Evolutionary conservation across 306 rosid species (phyloP), one percentile per base, ranked within the genome.

Genomic region (Boehmeria nivea): DNA sequence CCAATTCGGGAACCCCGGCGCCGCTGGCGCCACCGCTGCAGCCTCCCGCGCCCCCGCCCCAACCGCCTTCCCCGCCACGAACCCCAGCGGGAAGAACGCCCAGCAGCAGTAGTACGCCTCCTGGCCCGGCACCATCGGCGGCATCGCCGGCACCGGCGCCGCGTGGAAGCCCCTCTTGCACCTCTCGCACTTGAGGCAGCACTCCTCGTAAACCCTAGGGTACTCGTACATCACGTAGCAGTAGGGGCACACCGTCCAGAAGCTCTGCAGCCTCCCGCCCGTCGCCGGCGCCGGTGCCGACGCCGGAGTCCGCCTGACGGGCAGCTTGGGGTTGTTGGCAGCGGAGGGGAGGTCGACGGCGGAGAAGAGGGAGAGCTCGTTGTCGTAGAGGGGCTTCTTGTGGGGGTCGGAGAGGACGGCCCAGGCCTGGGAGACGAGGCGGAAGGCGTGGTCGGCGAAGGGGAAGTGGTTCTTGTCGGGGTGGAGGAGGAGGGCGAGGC

Each of bases 161-260:
- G 89, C 96, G 13, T 83, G 87, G 21, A 87, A 93, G 1, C 88
- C 84, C 43, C 82, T 74, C 57, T 72, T 49, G 57, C 99, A 93
- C 18, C 74, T 84, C 78, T 93, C 94, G 52, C 99, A 93, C 77
- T 76, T 74, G 65, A 93, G 58, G 27, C 96, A 84, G 51, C 89
- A 85, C 0, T 79, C 85, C 69, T 85, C 88, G 55, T 81, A 93
- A 54, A 73, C 81, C 74, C 74, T 65, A 26, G 83, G 80, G 54
- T 83, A 93, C 78, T 91, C 95, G 36, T 72, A 91, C 71, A 91
- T 16, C 4, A 58, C 56, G 45, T 72, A 91, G 51, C 99, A 91
- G 74, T 91, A 91, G 0, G 99, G 96, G 17, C 99, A 93, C n/a
- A 86, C 80, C 15, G 96, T 93, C 99, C 99, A 93, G 74, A 93